These are phyloP conservation scores for Akanthomyces muscarius DNA, from an alignment of 2,329 filamentous ascomycete species.

Conservation along the genomic window DNA sequence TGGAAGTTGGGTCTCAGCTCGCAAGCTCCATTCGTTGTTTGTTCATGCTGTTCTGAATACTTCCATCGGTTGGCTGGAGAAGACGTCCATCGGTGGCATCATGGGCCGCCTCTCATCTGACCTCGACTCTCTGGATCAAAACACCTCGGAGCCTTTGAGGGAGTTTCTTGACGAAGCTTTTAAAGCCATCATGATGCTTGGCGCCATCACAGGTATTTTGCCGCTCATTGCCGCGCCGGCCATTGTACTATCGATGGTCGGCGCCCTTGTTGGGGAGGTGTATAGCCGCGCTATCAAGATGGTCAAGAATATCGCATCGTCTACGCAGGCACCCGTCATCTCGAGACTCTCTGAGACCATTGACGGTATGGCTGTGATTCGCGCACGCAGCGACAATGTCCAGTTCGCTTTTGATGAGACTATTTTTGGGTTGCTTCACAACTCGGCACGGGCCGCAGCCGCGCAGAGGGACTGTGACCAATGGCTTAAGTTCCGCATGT, in stretches of 20 bases:
- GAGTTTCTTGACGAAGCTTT: slow-evolving; percentile 32
- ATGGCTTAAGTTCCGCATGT: slow-evolving; percentile 45
- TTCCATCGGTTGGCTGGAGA: slow-evolving; percentile 46
- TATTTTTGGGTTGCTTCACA: slow-evolving; percentile 38
- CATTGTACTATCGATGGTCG: slow-evolving; percentile 31
- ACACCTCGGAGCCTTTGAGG: slow-evolving; percentile 36
- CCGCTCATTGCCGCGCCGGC: slow-evolving; percentile 37
- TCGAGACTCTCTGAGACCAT: slow-evolving; percentile 43
- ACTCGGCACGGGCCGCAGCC: slow-evolving; percentile 36
- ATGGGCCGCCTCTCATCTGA: slow-evolving; percentile 46
- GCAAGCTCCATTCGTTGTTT: slow-evolving; percentile 40
- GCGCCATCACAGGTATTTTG: slow-evolving; percentile 36
- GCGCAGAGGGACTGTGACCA: slow-evolving; percentile 44
- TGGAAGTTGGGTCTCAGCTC: slow-evolving; percentile 45
- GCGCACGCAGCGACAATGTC: slow-evolving; percentile 40
- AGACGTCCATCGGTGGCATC: slow-evolving; percentile 40
- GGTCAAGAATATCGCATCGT: slow-evolving; percentile 32
- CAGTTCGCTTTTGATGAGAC: slow-evolving; percentile 35
- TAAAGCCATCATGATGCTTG: slow-evolving; percentile 33
- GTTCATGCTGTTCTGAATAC: slow-evolving; percentile 42
- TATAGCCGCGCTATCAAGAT: slow-evolving; percentile 34
- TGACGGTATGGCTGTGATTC: slow-evolving; percentile 39
- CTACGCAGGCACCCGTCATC: slow-evolving; percentile 42
- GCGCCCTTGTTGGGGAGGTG: slow-evolving; percentile 34
- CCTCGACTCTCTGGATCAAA: slow-evolving; percentile 42